These are phyloP conservation scores for Cinnamomum micranthum DNA, from an alignment of 164 flowering plant species.

Conservation along the genomic window DNA sequence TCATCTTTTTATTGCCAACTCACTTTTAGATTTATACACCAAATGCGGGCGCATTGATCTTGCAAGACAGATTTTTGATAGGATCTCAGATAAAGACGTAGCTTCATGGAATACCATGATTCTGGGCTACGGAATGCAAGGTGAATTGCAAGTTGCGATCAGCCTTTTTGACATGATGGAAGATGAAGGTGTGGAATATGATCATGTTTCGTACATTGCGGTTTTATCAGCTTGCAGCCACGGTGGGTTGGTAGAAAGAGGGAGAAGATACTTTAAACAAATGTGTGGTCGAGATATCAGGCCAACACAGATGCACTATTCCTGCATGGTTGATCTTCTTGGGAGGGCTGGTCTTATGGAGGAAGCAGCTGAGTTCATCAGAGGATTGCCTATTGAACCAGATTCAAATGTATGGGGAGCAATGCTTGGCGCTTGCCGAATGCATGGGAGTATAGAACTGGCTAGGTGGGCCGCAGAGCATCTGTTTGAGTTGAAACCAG, in stretches of 20 bases:
- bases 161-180: slow-evolving; percentile 31
- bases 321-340: slow-evolving; percentile 45
- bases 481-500: slow-evolving; percentile 20
- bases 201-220: slow-evolving; percentile 34
- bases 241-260: slow-evolving; percentile 39
- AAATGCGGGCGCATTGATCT: slow-evolving; percentile 17
- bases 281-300: slow-evolving; percentile 6
- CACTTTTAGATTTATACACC: slow-evolving; percentile 18
- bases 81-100: slow-evolving; percentile 11
- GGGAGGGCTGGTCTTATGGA: slow-evolving; percentile 18
- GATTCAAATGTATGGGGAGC: slow-evolving; percentile 51
- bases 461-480: slow-evolving; percentile 26
- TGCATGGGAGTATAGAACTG: slow-evolving; percentile 37
- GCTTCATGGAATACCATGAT: slow-evolving; percentile 28
- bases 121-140: slow-evolving; percentile 39
- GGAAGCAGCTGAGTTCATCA: slow-evolving; percentile 17
- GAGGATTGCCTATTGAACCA: slow-evolving; percentile 24
- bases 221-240: slow-evolving; percentile 52
- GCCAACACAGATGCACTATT: slow-evolving; percentile 22
- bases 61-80: slow-evolving; percentile 13
- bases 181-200: slow-evolving; percentile 12
- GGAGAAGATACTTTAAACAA: slow-evolving; percentile 14
- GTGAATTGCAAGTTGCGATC: slow-evolving; percentile 33
- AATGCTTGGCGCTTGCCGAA: slow-evolving; percentile 43
- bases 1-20: slow-evolving; percentile 16